A percentile compares a stretch with the other conserved stretches of the same genome.
Conservation (phyloP, 331 rosid genomes). For the Arachis monticola region DNA sequence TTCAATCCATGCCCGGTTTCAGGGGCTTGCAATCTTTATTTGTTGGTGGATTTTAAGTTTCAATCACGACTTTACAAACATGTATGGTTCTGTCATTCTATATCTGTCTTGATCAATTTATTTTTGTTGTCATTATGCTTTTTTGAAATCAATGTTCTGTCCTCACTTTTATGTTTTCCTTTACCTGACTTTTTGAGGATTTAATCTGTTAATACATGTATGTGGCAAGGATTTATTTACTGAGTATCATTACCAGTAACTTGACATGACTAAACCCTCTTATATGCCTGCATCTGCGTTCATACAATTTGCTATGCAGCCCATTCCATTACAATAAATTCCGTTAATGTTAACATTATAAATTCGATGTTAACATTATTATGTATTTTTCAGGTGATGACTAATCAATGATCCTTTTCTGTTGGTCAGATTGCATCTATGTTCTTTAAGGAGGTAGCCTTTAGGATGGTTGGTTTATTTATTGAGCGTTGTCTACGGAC, state of each 20-base stretch:
- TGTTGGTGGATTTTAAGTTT: constrained; percentile 95
- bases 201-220: neutral
- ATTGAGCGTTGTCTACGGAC: constrained; percentile 94
- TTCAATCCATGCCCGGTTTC: constrained; percentile 86
- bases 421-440: constrained; percentile 78
- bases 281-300: constrained; percentile 3
- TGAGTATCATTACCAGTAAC: constrained; percentile 21
- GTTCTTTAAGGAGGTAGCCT: constrained; percentile 96
- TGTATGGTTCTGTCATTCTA: constrained; percentile 50
- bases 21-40: constrained; percentile 80
- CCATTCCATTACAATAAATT: constrained; percentile 14
- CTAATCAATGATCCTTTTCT: constrained; percentile 22
- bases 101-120: constrained; percentile 5
- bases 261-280: neutral
- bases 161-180: neutral
- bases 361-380: constrained; percentile 7
- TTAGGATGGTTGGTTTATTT: constrained; percentile 87
- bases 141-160: neutral
- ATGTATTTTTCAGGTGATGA: constrained; percentile 1
- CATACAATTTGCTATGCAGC: neutral
- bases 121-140: constrained; percentile 25
- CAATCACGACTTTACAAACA: constrained; percentile 91
- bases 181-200: neutral
- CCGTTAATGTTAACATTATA: neutral
- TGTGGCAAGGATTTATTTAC: constrained; percentile 17